These are phyloP conservation scores for Tulasnella sp. DNA, from an alignment of 768 basidiomycete genomes.

Conservation along the genomic window DNA sequence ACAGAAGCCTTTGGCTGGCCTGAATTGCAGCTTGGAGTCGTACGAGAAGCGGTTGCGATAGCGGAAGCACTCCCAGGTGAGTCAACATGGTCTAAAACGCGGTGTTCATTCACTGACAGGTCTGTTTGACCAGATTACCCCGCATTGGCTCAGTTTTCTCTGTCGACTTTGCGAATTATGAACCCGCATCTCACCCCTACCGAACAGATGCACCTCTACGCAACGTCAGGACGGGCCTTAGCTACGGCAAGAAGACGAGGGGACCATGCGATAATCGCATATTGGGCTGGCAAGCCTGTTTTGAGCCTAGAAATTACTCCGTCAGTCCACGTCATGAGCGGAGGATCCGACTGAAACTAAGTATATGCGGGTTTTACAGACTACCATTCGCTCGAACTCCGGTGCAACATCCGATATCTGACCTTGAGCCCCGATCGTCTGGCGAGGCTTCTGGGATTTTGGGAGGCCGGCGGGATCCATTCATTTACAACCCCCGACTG, in stretches of 20 bases:
- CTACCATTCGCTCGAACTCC: conserved; percentile 63
- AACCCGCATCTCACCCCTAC: conserved; percentile 56
- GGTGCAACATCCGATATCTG: conserved; percentile 52
- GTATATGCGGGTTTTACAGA: conserved; percentile 35
- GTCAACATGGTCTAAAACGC: conserved; percentile 24
- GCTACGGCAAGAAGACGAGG: conserved; percentile 71
- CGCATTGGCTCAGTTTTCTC: conserved; percentile 77
- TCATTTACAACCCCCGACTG: conserved; percentile 81
- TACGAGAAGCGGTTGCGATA: conserved; percentile 85
- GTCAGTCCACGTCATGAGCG: conserved; percentile 39
- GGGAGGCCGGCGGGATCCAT: conserved; percentile 48
- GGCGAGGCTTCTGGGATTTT: background rate
- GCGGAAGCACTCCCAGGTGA: conserved; percentile 85
- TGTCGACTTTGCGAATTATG: conserved; percentile 75
- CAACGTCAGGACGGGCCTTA: conserved; percentile 64
- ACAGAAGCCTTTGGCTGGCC: conserved; percentile 77
- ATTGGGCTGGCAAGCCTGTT: conserved; percentile 80
- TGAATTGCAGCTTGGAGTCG: conserved; percentile 86
- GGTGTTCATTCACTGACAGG: background rate
- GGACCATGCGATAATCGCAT: conserved; percentile 59
- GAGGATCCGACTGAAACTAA: conserved; percentile 8
- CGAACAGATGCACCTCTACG: conserved; percentile 75
- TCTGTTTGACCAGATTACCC: conserved; percentile 55
- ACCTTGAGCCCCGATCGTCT: conserved; percentile 21
- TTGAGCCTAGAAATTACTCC: conserved; percentile 68